A percentile compares a stretch with the other conserved stretches of the same genome.
Evolutionary conservation across 2,329 filamentous ascomycete species (phyloP).

Genomic region (Aspergillus clavatus): DNA sequence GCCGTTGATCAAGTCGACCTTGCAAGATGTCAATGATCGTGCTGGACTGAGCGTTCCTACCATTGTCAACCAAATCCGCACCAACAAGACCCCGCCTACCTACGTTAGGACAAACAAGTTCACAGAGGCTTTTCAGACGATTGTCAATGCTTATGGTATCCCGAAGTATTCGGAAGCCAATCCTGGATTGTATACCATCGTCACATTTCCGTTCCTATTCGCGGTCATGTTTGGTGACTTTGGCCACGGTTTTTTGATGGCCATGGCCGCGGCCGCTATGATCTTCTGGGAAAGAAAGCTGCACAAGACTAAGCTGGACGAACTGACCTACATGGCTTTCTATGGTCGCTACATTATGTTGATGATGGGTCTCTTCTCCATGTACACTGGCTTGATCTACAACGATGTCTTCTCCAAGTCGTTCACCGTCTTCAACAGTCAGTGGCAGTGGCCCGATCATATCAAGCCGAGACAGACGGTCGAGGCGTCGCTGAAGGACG

Average conservation of each 20-base stretch:
- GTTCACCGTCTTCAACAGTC: slow-evolving; percentile 80
- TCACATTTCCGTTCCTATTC: slow-evolving; percentile 99
- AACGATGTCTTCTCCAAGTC: slow-evolving; percentile 96
- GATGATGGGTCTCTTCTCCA: slow-evolving; percentile 95
- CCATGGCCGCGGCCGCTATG: slow-evolving; percentile 77
- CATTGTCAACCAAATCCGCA: slow-evolving; percentile 96
- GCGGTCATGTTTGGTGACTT: slow-evolving; percentile 99
- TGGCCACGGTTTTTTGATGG: slow-evolving; percentile 88
- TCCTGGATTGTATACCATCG: slow-evolving; percentile 86
- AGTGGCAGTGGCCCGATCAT: slow-evolving; percentile 76
- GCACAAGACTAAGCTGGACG: slow-evolving; percentile 80
- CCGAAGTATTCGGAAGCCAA: slow-evolving; percentile 97
- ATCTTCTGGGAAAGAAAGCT: slow-evolving; percentile 94
- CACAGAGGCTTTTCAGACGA: slow-evolving; percentile 96
- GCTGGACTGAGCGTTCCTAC: slow-evolving; percentile 95
- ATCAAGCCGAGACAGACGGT: slow-evolving; percentile 64
- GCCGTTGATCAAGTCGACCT: slow-evolving; percentile 80
- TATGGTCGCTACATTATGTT: slow-evolving; percentile 98
- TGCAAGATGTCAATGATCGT: slow-evolving; percentile 94
- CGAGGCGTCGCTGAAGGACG: slow-evolving; percentile 61
- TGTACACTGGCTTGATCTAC: slow-evolving; percentile 96
- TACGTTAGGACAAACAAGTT: slow-evolving; percentile 99
- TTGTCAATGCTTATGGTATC: slow-evolving; percentile 97
- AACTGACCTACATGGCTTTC: slow-evolving; percentile 97
- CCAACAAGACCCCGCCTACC: slow-evolving; percentile 94